Evolutionary conservation across 2,329 filamentous ascomycete species (phyloP).

Genomic region (Cryphonectria japonica): DNA sequence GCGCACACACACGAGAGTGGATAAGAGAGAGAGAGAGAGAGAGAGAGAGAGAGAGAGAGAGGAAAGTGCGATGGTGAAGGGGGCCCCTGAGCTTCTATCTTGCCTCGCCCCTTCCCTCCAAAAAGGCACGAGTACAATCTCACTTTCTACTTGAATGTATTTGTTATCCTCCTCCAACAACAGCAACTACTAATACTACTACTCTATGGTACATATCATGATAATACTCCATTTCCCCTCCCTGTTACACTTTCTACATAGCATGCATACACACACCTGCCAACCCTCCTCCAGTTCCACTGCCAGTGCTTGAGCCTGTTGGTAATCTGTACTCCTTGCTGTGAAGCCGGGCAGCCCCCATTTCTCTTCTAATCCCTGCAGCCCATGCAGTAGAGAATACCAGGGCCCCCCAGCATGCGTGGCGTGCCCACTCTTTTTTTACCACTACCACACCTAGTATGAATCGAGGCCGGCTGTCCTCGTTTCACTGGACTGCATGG

Average conservation of each 20-base stretch:
- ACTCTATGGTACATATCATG: too few species aligned
- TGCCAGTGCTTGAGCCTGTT: not conserved
- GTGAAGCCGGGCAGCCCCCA: slow-evolving; percentile 19
- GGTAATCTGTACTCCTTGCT: slow-evolving; percentile 2
- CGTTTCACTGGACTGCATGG: slow-evolving; percentile 26
- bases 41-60: not conserved
- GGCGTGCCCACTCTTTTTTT: slow-evolving; percentile 20
- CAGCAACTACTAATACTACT: too few species aligned
- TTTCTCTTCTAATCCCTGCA: slow-evolving; percentile 18
- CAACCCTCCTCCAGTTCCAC: slow-evolving; percentile 14
- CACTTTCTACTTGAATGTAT: too few species aligned
- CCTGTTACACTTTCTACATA: not conserved
- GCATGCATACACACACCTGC: not conserved
- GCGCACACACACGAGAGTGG: not conserved
- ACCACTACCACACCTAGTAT: not conserved
- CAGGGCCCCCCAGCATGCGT: slow-evolving; percentile 23
- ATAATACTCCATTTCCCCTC: too few species aligned
- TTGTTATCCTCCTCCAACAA: too few species aligned
- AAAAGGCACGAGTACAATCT: not conserved
- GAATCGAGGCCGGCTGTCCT: slow-evolving; percentile 17
- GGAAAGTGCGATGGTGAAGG: not conserved
- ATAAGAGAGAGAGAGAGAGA: not conserved
- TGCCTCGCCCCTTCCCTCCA: not conserved
- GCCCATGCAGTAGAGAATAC: slow-evolving; percentile 21
- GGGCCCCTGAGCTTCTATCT: not conserved